Base-by-base conservation (phyloP, 306 rosid species). In the Sicyos edulis region DNA sequence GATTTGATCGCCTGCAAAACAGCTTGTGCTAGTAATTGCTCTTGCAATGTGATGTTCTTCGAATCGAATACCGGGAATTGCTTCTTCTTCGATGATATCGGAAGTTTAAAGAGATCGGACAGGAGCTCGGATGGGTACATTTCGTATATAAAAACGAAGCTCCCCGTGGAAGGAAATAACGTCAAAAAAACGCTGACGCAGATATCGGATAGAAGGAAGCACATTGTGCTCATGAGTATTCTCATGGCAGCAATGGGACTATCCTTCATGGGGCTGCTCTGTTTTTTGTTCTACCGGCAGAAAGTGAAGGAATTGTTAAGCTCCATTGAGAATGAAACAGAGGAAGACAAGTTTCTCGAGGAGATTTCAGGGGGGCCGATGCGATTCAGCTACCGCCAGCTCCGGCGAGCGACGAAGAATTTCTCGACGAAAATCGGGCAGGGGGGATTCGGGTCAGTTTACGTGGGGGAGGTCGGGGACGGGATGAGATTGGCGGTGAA, bases 371-470 rank as follows among this genome's bases (percentile, higher is more conserved):
- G 87, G 11, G 58, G 54, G 84, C 89, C 92, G 0, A 72, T 70
- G 37, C 85, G 87, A 5, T 87, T 75, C 78, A 75, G 66, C 58
- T 85, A 77, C 62, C 70, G 75, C 16, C 84, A 85, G 61, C 81
- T 87, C 29, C 52, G 79, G 54, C 75, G 34, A 56, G 89, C 83
- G 44, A 87, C 89, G 1, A 68, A 47, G 47, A 83, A 85, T 44
- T 87, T 87, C 76, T 79, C 87, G 1, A 66, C 74, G 52, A 87
- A 81, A 78, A 73, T 87, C 34, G 91, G 91, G 47, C 76, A 79
- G 3, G 91, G 91, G 3, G 88, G 87, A 56, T 87, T 87, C 59
- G 91, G 91, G 17, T 84, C 88, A 50, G 88, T 87, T 37, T 87
- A 82, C 50, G 74, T 75, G 73, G 91, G 91, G 8, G 78, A 54